phyloP scores from a whole-genome alignment of 768 basidiomycete species.

The Plicaturopsis crispa region DNA sequence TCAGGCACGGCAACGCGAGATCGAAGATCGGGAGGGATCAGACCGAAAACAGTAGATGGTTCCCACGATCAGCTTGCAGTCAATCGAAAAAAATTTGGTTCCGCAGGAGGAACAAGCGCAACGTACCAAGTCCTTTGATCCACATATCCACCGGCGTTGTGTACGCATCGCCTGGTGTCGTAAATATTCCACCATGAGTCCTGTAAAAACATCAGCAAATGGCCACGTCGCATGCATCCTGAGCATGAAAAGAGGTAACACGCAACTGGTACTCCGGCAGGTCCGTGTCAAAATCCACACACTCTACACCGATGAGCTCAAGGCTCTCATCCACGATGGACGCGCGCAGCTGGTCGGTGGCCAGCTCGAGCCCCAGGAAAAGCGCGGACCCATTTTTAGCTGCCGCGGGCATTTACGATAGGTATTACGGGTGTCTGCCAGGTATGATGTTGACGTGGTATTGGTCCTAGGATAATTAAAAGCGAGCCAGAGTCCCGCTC shows the following conservation, averaged over 20 bases:
- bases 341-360: conserved; percentile 77
- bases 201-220: conserved; percentile 27
- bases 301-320: conserved; percentile 76
- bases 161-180: conserved; percentile 78
- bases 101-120: conserved; percentile 27
- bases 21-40: conserved; percentile 14
- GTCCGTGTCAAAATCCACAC: conserved; percentile 78
- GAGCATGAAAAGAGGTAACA: conserved; percentile 15
- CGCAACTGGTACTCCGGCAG: conserved; percentile 77
- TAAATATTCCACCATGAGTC: conserved; percentile 83
- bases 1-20: conserved; percentile 16
- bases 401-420: conserved; percentile 25
- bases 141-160: conserved; percentile 89
- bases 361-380: conserved; percentile 83
- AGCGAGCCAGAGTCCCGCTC: no score
- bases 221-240: conserved; percentile 5
- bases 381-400: conserved; percentile 40
- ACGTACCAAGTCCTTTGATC: conserved; percentile 78
- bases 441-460: no score
- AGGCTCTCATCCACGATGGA: conserved; percentile 78
- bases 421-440: no score
- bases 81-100: conserved; percentile 51
- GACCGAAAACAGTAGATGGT: conserved; percentile 12
- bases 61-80: conserved; percentile 9
- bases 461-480: no score